Evolutionary conservation across 805 yeast species (phyloP).

Genomic region (Nakazawaea anatomiae): DNA sequence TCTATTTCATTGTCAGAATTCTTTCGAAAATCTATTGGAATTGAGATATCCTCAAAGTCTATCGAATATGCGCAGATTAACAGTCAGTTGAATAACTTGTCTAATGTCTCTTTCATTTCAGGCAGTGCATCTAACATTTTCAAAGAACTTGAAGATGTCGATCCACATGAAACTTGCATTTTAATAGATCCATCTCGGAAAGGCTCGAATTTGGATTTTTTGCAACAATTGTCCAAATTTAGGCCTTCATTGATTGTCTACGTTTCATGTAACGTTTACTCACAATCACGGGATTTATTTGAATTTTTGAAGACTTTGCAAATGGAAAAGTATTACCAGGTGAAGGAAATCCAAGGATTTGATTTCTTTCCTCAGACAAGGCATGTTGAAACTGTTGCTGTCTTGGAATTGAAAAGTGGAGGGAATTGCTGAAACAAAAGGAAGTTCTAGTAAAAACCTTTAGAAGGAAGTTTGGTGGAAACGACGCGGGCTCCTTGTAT

Average conservation of each 20-base stretch:
- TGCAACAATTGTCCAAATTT: constrained; percentile 30
- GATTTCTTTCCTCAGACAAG: constrained; percentile 28
- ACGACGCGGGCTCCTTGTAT: too few relatives aligned
- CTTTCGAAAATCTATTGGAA: constrained; percentile 32
- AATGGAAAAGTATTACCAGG: constrained; percentile 15
- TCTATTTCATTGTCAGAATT: constrained; percentile 27
- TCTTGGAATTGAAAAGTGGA: constrained; percentile 21
- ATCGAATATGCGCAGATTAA: constrained; percentile 32
- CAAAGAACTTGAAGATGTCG: constrained; percentile 20
- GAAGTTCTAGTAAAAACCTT: too few relatives aligned
- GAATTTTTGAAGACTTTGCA: constrained; percentile 22
- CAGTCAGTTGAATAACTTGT: constrained; percentile 28
- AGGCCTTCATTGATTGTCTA: constrained; percentile 32
- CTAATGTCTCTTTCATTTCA: constrained; percentile 25
- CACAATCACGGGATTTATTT: constrained; percentile 38
- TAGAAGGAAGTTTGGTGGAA: too few relatives aligned
- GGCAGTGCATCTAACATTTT: constrained; percentile 35
- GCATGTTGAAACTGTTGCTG: constrained; percentile 35
- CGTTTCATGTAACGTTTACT: constrained; percentile 38
- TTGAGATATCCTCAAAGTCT: constrained; percentile 29
- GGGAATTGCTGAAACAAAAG: too few relatives aligned
- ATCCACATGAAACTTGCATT: constrained; percentile 29
- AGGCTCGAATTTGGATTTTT: constrained; percentile 30
- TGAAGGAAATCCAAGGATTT: constrained; percentile 29
- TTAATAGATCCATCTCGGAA: constrained; percentile 41